Evolutionary conservation across 176 grass and related monocot genomes (phyloP), one percentile per base, ranked within the genome.

Genomic region (Guadua angustifolia): DNA sequence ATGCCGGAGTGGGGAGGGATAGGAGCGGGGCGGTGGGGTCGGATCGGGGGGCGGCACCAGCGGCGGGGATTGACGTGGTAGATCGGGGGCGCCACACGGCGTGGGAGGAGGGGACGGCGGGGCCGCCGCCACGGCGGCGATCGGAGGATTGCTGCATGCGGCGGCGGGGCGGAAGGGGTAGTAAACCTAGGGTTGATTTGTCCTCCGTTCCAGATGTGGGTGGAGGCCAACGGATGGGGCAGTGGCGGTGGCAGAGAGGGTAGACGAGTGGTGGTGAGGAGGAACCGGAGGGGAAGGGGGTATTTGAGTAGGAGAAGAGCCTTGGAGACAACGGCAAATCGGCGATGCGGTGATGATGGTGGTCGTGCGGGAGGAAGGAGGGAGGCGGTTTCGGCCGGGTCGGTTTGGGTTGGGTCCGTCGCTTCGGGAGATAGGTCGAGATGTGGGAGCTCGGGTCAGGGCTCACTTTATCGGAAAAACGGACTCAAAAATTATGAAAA

Each of bases 251-350:
- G 17, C 1, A 24, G 42, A 21, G 35, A 25, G 33, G 21, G 26
- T 7, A 9, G 52, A 72, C 4, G 53, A 32, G 45, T 18, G 60
- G 38, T 29, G 75, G 60, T 71, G 67, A 39, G 16, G 10, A 59
- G 66, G 73, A 71, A 35, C 6, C 73, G 42, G 49, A 61, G 53
- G 46, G 42, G 71, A 65, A 29, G 45, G 25, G 25, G 74, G 85
- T 75, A 88, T 91, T 86, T 71, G 80, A 83, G 24, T 66, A 19
- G 57, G 51, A 66, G 67, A 55, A 79, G 73, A 93, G 73, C 89
- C 92, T 91, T 94, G 92, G 92, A 72, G 92, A 84, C 24, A 56
- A 86, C 79, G 90, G 90, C 85, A 67, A 82, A 21, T 74, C 60
- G 77, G 77, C 57, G 74, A 53, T 5, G 45, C 5, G n/a, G 45